These are phyloP conservation scores for Venturia oleaginea DNA, from an alignment of 2,329 filamentous ascomycete species.

Conservation along the genomic window DNA sequence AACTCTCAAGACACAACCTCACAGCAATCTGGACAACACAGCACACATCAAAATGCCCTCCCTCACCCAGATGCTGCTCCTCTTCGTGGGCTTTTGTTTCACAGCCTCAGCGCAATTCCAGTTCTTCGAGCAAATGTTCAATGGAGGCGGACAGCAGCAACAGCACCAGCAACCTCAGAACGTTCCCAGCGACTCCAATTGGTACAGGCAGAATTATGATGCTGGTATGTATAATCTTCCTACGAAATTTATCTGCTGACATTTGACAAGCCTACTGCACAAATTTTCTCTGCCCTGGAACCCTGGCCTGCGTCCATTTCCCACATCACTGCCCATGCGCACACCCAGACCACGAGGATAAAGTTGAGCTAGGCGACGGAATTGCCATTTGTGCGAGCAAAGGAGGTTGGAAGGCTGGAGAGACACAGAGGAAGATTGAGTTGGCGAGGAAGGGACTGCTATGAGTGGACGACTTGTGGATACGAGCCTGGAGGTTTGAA, in stretches of 20 bases:
- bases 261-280: conserved; percentile 61
- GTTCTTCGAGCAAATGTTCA: conserved; percentile 98
- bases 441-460: conserved; percentile 70
- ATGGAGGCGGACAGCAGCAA: conserved; percentile 47
- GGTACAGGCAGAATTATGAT: conserved; percentile 67
- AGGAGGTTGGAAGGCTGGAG: conserved; percentile 63
- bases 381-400: conserved; percentile 65
- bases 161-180: conserved; percentile 59
- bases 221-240: conserved; percentile 41
- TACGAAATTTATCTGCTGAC: background rate
- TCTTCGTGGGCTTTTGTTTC: conserved; percentile 20
- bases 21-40: background rate
- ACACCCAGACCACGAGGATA: conserved; percentile 55
- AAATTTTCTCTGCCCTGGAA: conserved; percentile 91
- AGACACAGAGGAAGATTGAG: conserved; percentile 67
- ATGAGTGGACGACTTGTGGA: conserved; percentile 27
- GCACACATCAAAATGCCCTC: background rate
- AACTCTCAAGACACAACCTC: no score
- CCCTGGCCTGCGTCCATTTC: conserved; percentile 89
- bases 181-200: conserved; percentile 70
- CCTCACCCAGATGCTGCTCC: background rate
- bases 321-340: conserved; percentile 95
- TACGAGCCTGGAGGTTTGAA: conserved; percentile 1
- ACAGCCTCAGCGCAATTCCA: conserved; percentile 59
- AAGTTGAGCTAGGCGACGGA: conserved; percentile 64